Base-by-base conservation (phyloP, 352 stramenopile species). In the Phytopythium litorale region DNA sequence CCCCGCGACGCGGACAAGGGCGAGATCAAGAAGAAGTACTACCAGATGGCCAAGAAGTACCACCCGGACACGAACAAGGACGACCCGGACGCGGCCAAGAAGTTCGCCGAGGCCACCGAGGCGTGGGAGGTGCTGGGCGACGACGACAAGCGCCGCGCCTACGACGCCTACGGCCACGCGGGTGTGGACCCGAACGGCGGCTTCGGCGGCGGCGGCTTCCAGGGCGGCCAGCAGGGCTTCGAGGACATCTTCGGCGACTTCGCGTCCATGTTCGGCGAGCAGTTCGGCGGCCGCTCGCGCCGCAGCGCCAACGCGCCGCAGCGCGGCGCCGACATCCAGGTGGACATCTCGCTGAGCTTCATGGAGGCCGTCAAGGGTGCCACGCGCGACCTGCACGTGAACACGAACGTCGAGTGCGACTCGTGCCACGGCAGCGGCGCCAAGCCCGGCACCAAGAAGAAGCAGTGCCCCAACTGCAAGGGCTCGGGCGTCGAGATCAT, bases 1-100 rank as follows among this genome's bases (percentile, higher is more conserved):
- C 73, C 76, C 2, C 81, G 73, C 37, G 79, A 88, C 50, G 92
- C 96, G 7, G 81, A 88, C 64, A 98, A 99, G 79, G 94, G 78
- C 60, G 91, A 98, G 54, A 98, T 99, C 70, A 99, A 99, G 83
- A 98, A 99, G 78, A 97, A 97, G 68, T 98, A 97, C 77, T 98
- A 98, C 71, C 89, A 98, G 64, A 67, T 99, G 48, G 97, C 95
- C 40, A 98, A 98, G 75, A 96, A 98, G 78, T 98, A 98, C 78
- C 97, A 99, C 70, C 97, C 97, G 9, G 97, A 99, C 70, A 97
- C 96, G 48, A 99, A 99, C 78, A 98, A 98, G 68, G 82, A 90
- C 51, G 89, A 98, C 60, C 87, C 87, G 48, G 64, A 97, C 53
- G 88, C 92, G 1, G 78, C 85, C 40, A 89, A 97, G 60, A 98